These are phyloP conservation scores for Harringtonia aguacate DNA, from an alignment of 2,329 filamentous ascomycete genomes.

Conservation along the genomic window DNA sequence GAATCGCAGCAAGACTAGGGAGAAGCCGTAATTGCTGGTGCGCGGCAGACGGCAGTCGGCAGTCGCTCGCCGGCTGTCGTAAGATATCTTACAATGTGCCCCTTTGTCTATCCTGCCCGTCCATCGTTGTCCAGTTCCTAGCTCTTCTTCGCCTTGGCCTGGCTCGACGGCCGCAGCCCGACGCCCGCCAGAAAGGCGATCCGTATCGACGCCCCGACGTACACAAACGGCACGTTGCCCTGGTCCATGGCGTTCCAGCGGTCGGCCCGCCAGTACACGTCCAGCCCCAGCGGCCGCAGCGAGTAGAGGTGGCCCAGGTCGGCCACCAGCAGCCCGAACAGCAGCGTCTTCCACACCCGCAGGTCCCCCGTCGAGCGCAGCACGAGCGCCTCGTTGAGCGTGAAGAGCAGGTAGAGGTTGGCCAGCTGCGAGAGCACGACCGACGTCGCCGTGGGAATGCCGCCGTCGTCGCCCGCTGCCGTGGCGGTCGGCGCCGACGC, in stretches of 20 bases:
- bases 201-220: constrained; percentile 50
- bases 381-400: constrained; percentile 66
- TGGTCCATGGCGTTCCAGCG: constrained; percentile 58
- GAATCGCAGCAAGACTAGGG: no score
- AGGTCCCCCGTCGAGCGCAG: constrained; percentile 58
- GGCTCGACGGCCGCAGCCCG: constrained; percentile 27
- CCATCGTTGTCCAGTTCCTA: no score
- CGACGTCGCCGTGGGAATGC: constrained; percentile 52
- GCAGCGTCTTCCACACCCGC: constrained; percentile 57
- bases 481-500: constrained; percentile 33
- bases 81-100: no score
- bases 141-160: constrained; percentile 1
- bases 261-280: constrained; percentile 52
- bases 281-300: constrained; percentile 44
- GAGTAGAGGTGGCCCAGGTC: constrained; percentile 68
- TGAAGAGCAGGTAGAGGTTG: constrained; percentile 69
- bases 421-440: constrained; percentile 65
- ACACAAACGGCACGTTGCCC: constrained; percentile 62
- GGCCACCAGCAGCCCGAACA: constrained; percentile 59
- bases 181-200: constrained; percentile 48
- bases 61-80: no score
- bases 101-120: no score
- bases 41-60: no score
- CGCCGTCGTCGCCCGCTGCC: constrained; percentile 17
- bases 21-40: no score